These are phyloP conservation scores for Sordariomycetes sp. DNA, from an alignment of 2,329 filamentous ascomycete species.

Conservation along the genomic window DNA sequence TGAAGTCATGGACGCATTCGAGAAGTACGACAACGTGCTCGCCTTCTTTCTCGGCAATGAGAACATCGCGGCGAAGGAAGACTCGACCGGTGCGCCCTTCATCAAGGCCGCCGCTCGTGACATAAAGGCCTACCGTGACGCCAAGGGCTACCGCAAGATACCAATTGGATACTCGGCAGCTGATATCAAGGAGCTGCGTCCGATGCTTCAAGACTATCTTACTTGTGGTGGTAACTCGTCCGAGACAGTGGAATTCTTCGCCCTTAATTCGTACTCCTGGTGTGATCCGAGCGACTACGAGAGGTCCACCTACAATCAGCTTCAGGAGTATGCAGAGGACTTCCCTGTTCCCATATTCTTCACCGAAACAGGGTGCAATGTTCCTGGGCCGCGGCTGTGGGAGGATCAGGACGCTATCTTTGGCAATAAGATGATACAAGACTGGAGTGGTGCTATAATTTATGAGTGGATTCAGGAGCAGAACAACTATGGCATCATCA, in stretches of 20 bases:
- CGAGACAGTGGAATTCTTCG: conserved; percentile 74
- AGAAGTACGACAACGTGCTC: conserved; percentile 68
- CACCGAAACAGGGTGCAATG: conserved; percentile 81
- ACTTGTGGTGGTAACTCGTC: conserved; percentile 63
- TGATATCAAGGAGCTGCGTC: conserved; percentile 62
- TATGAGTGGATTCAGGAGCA: conserved; percentile 87
- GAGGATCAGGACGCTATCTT: conserved; percentile 71
- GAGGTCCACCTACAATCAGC: conserved; percentile 58
- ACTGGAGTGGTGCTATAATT: conserved; percentile 69
- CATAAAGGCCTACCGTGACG: conserved; percentile 71
- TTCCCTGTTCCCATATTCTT: conserved; percentile 86
- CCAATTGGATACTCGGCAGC: conserved; percentile 83
- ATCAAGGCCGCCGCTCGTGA: conserved; percentile 76
- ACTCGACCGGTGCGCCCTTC: conserved; percentile 63
- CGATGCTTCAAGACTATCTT: conserved; percentile 60
- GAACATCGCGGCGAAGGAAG: conserved; percentile 56
- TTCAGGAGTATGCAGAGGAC: conserved; percentile 56
- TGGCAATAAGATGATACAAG: conserved; percentile 59
- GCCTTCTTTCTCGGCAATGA: conserved; percentile 88
- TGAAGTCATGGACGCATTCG: conserved; percentile 68
- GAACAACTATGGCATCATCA: conserved; percentile 75
- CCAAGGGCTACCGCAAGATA: conserved; percentile 69
- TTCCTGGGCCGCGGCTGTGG: conserved; percentile 50
- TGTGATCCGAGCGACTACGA: conserved; percentile 52
- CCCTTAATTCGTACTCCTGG: conserved; percentile 80